Percentiles rank a stretch among this genome's conserved stretches.
These are phyloP conservation scores for Phytophthora macrochlamydospora DNA, from an alignment of 352 stramenopile species.

Conservation along the genomic window DNA sequence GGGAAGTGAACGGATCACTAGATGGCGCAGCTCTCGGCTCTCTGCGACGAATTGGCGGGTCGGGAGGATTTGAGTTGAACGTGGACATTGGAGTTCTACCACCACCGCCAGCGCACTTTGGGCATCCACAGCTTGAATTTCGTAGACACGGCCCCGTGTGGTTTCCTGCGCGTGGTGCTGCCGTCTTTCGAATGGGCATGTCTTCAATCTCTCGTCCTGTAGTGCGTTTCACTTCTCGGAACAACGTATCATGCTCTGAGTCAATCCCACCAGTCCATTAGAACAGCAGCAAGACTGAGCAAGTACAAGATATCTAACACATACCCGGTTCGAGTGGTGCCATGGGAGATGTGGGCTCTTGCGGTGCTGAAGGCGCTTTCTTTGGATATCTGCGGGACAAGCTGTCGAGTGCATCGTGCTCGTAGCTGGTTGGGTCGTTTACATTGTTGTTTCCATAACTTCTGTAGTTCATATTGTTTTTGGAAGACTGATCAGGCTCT, in stretches of 20 bases:
- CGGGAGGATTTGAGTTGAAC: slow-evolving; percentile 10
- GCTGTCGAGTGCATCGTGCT: slow-evolving; percentile 61
- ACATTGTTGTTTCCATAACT: slow-evolving; percentile 54
- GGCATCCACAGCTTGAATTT: slow-evolving; percentile 74
- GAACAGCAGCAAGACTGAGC: slow-evolving; percentile 11
- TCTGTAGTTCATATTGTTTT: slow-evolving; percentile 21
- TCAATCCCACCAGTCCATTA: slow-evolving; percentile 39
- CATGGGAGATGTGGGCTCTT: slow-evolving; percentile 27
- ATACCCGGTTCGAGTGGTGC: slow-evolving; percentile 57
- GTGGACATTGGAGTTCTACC: slow-evolving; percentile 13
- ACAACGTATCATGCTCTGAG: slow-evolving; percentile 82
- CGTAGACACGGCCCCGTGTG: slow-evolving; percentile 62
- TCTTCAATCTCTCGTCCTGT: slow-evolving; percentile 75
- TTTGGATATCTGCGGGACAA: slow-evolving; percentile 70
- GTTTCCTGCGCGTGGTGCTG: slow-evolving; percentile 18
- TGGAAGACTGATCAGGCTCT: slow-evolving; percentile 43
- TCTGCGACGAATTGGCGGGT: slow-evolving; percentile 42
- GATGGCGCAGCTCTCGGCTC: slow-evolving; percentile 30
- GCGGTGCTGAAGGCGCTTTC: slow-evolving; percentile 38
- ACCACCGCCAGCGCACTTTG: slow-evolving; percentile 52
- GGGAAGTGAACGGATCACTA: slow-evolving; percentile 31
- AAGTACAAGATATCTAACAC: background rate
- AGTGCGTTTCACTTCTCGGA: slow-evolving; percentile 78
- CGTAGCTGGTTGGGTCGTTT: slow-evolving; percentile 21
- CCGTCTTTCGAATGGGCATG: slow-evolving; percentile 51